Evolutionary conservation across 306 rosid species (phyloP).

Genomic region (Fragaria vesca): DNA sequence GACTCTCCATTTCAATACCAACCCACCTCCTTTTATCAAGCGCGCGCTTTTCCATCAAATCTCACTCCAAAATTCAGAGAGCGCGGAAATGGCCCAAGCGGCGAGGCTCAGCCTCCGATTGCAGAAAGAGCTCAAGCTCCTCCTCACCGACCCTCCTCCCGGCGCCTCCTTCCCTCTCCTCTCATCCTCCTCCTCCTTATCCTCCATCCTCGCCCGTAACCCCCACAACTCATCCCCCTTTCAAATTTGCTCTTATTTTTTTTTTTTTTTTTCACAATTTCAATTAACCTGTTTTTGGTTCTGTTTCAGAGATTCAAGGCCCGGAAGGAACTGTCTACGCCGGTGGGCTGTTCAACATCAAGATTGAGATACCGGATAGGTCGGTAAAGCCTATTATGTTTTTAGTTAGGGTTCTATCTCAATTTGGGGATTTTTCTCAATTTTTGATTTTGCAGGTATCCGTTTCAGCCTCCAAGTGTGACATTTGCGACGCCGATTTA

Average conservation of each 20-base stretch:
- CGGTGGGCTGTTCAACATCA: conserved; percentile 30
- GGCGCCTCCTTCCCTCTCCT: conserved; percentile 36
- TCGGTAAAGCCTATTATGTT: background rate
- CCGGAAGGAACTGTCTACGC: conserved; percentile 41
- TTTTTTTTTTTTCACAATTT: background rate
- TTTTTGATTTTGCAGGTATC: conserved; percentile 24
- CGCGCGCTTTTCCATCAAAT: conserved; percentile 9
- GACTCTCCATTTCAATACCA: background rate
- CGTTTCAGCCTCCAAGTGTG: conserved; percentile 46
- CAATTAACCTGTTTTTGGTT: background rate
- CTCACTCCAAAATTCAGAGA: background rate
- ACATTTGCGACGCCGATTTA: conserved; percentile 41
- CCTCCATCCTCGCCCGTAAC: conserved; percentile 37
- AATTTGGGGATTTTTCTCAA: background rate
- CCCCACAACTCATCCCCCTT: background rate
- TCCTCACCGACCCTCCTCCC: conserved; percentile 45
- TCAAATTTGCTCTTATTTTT: background rate
- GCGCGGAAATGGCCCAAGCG: conserved; percentile 37
- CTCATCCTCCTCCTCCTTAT: conserved; percentile 22
- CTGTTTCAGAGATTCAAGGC: conserved; percentile 29
- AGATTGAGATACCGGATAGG: conserved; percentile 41
- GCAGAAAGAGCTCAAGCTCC: conserved; percentile 48
- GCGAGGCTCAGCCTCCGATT: conserved; percentile 43
- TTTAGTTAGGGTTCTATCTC: background rate
- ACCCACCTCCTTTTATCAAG: background rate